Evolutionary conservation across 1,284 basidiomycete genomes (phyloP).

Genomic region (Pseudozyma pruni): DNA sequence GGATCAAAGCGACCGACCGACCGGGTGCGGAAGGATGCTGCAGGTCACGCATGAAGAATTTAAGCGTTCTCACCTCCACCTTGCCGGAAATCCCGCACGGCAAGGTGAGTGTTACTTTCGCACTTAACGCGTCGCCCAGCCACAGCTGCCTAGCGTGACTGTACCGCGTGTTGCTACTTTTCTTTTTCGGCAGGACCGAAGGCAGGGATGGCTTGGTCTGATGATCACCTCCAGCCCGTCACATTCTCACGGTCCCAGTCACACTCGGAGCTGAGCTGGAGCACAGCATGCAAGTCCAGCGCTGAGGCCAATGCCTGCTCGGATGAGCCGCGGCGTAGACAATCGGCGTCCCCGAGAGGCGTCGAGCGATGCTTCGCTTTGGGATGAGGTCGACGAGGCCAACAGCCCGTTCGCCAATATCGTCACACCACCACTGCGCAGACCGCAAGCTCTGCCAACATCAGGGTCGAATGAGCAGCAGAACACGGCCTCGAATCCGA

Average conservation of each 20-base stretch:
- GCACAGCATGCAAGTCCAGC: neutral
- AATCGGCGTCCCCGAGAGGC: conserved; percentile 23
- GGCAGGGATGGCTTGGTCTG: too few relatives aligned
- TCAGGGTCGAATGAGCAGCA: neutral
- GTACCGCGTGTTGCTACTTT: neutral
- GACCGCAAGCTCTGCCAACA: neutral
- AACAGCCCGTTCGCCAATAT: conserved; percentile 21
- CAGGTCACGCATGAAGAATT: neutral
- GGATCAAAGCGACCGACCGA: neutral
- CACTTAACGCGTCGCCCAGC: conserved; percentile 10
- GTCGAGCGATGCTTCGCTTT: conserved; percentile 42
- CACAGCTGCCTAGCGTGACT: neutral
- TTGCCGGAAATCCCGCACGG: conserved; percentile 3
- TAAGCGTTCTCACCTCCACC: conserved; percentile 7
- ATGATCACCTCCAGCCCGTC: too few relatives aligned
- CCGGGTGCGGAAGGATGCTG: too few relatives aligned
- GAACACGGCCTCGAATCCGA: conserved; percentile 9
- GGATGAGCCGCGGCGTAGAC: conserved; percentile 18
- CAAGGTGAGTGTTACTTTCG: conserved; percentile 11
- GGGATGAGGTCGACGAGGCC: conserved; percentile 27
- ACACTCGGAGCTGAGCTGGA: neutral
- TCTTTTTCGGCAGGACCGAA: conserved; percentile 1
- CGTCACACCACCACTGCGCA: conserved; percentile 13
- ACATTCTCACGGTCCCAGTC: neutral
- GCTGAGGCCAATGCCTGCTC: neutral